Conservation (phyloP, 169 alveolate species). For the Plasmodium berghei region DNA sequence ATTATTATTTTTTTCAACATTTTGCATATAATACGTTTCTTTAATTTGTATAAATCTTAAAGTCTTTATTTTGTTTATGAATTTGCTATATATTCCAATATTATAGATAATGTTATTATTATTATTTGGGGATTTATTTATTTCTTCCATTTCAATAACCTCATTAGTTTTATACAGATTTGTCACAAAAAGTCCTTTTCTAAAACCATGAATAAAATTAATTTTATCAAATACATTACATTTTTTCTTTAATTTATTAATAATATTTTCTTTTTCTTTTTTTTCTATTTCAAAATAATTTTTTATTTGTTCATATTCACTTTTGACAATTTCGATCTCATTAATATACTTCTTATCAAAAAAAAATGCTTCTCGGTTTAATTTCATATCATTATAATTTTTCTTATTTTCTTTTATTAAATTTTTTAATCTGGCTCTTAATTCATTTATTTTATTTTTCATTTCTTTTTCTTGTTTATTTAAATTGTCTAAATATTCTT, state of each 20-base stretch:
- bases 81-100: not conserved
- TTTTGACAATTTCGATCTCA: constrained; percentile 42
- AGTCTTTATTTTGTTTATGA: constrained; percentile 33
- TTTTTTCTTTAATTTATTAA: constrained; percentile 41
- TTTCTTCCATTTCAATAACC: not conserved
- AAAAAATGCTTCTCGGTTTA: constrained; percentile 28
- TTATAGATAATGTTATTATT: not conserved
- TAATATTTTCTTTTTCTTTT: constrained; percentile 15
- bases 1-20: constrained; percentile 34
- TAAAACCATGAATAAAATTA: constrained; percentile 23
- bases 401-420: constrained; percentile 31
- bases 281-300: constrained; percentile 30
- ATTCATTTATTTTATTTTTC: not conserved
- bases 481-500: not conserved
- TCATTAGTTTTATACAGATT: constrained; percentile 10
- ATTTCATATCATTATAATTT: constrained; percentile 4
- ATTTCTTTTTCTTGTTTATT: constrained; percentile 19
- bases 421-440: constrained; percentile 19
- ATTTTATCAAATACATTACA: constrained; percentile 19
- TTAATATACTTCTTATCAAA: constrained; percentile 57
- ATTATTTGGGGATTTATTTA: not conserved
- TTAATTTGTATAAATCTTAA: constrained; percentile 59
- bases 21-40: constrained; percentile 31
- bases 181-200: constrained; percentile 15
- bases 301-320: constrained; percentile 57